Percentiles rank a stretch among this genome's conserved stretches.
Conservation (phyloP, 176 grass and related monocot species). For the Hordeum marinum region DNA sequence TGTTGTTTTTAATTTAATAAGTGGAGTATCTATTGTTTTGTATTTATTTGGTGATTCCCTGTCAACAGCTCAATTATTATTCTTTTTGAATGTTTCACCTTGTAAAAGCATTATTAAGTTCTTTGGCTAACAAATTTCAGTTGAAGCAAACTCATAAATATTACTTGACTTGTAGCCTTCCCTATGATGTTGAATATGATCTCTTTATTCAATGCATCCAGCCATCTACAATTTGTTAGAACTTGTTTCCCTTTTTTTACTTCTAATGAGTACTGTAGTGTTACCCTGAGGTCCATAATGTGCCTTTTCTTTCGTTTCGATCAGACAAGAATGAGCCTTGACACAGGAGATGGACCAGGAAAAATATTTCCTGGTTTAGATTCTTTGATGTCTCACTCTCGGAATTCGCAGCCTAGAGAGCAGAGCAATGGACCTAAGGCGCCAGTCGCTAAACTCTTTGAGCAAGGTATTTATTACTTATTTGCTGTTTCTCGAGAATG, state of each 20-base stretch:
- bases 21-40: neutral
- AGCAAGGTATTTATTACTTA: conserved; percentile 68
- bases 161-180: neutral
- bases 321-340: conserved; percentile 84
- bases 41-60: conserved; percentile 3
- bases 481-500: conserved; percentile 12
- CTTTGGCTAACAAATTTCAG: neutral
- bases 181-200: neutral
- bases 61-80: neutral
- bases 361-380: conserved; percentile 93
- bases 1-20: neutral
- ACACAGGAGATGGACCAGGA: conserved; percentile 77
- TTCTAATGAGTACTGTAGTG: conserved; percentile 6
- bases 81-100: neutral
- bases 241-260: neutral
- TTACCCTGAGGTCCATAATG: neutral
- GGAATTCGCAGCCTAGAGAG: conserved; percentile 74
- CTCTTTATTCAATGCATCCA: neutral
- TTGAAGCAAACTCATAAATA: neutral
- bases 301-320: conserved; percentile 15
- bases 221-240: neutral
- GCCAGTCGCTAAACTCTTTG: conserved; percentile 86
- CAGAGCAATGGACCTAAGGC: conserved; percentile 79
- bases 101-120: neutral
- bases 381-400: conserved; percentile 80